Evolutionary conservation across 306 rosid genomes (phyloP).

Genomic region (Castanospermum australe): DNA sequence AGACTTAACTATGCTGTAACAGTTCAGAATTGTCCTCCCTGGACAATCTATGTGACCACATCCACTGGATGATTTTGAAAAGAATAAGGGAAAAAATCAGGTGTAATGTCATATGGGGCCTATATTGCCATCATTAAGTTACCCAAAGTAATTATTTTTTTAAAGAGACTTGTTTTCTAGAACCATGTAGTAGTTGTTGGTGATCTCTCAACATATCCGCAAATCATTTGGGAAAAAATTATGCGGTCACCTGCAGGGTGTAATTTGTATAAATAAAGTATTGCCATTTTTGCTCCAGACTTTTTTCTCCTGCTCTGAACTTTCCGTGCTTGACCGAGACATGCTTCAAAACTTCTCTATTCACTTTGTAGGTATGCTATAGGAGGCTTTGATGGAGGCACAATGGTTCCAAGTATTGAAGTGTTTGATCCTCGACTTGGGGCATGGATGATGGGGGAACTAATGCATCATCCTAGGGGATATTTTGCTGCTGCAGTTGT

Average conservation of each 20-base stretch:
- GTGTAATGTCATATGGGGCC: not conserved
- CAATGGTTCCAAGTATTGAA: constrained; percentile 51
- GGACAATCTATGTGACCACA: not conserved
- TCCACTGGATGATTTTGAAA: not conserved
- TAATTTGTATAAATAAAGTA: not conserved
- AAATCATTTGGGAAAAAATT: not conserved
- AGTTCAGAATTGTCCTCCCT: not conserved
- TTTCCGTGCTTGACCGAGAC: not conserved
- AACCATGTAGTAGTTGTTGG: not conserved
- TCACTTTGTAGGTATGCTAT: constrained; percentile 46
- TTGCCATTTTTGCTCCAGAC: not conserved
- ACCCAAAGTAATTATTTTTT: not conserved
- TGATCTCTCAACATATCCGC: not conserved
- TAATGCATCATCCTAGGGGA: constrained; percentile 42
- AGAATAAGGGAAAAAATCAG: not conserved
- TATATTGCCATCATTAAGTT: not conserved
- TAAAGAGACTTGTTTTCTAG: not conserved
- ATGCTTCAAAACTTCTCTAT: not conserved
- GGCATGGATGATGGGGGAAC: constrained; percentile 44
- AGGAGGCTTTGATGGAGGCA: constrained; percentile 54
- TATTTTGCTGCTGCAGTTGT: constrained; percentile 39
- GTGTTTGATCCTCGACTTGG: constrained; percentile 56
- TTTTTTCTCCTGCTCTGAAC: not conserved
- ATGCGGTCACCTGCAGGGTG: not conserved
- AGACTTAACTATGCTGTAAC: not conserved